phyloP scores from a whole-genome alignment of 140 eudicot genomes.

The Anethum foeniculum region DNA sequence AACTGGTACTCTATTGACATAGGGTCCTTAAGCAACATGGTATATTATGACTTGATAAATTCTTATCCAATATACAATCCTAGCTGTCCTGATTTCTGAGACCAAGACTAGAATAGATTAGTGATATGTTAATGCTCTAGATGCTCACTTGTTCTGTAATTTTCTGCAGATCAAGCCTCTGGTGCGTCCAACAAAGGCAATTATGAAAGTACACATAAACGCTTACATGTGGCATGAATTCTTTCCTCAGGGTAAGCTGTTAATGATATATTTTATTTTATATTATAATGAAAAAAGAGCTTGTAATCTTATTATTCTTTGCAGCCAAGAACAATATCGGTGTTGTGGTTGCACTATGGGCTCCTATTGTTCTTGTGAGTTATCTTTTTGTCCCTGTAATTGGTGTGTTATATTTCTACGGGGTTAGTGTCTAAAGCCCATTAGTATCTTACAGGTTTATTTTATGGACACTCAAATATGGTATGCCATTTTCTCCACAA shows the following conservation, averaged over 20 bases:
- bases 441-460: slow-evolving; percentile 54
- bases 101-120: neutral
- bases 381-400: neutral
- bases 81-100: neutral
- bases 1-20: neutral
- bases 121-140: neutral
- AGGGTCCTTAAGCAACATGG: neutral
- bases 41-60: neutral
- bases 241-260: slow-evolving; percentile 69
- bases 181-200: slow-evolving; percentile 71
- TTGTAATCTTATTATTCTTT: slow-evolving; percentile 13
- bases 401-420: neutral
- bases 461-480: slow-evolving; percentile 97
- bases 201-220: slow-evolving; percentile 52
- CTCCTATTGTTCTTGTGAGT: slow-evolving; percentile 79
- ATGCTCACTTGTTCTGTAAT: neutral
- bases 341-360: slow-evolving; percentile 84
- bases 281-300: neutral
- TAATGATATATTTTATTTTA: neutral
- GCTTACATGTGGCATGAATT: slow-evolving; percentile 81
- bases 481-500: slow-evolving; percentile 92
- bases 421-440: neutral
- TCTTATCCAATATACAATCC: neutral
- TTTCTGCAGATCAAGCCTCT: slow-evolving; percentile 73
- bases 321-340: slow-evolving; percentile 80